Evolutionary conservation across 2,329 filamentous ascomycete genomes (phyloP), one percentile per base, ranked within the genome.

Genomic region (Aspergillus novoparasiticus): DNA sequence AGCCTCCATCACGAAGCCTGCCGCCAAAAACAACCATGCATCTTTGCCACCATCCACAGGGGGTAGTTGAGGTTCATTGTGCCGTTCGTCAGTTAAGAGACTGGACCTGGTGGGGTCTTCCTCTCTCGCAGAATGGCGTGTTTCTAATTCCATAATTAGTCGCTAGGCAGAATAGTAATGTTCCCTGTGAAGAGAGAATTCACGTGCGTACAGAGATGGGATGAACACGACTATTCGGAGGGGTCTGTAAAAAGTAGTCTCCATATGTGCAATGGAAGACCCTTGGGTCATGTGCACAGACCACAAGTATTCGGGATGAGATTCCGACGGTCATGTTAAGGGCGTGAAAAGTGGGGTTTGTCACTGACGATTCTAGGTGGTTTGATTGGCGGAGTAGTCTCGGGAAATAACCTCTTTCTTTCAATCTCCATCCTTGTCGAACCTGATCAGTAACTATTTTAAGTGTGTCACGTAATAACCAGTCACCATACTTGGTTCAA

Each of bases 1-100:
- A 30, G 80, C 82, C 71, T 87, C 84, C 50, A 87, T 77, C 32
- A 82, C 71, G 66, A 84, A 86, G 45, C 81, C 82, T 0, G 81
- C 83, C 8, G 78, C 76, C 3, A 86, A 72, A 66, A 85, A 83
- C 14, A 84, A 66, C 74, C 78, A 82, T 21, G 79, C 80, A 39
- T 75, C 64, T 65, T 74, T 76, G 4, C 80, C 80, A 54, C 75
- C 65, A 60, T 80, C 78, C 10, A 75, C 71, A 4, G 69, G 74
- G 23, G 77, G 76, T 6, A 79, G 65, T 36, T 54, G 51, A 14
- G 19, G n/a, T 10, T 54, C 51, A 36, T 34, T n/a, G n/a, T 36
- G 51, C 5, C 0, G 30, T 21, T 54, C 51, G 28, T 54, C 51
- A 0, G 51, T 14, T 14, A 54, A 19, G 30, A 54, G 51, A 21